Conservation (phyloP, 2,329 filamentous ascomycete genomes). For the Davidsoniella eucalypti region DNA sequence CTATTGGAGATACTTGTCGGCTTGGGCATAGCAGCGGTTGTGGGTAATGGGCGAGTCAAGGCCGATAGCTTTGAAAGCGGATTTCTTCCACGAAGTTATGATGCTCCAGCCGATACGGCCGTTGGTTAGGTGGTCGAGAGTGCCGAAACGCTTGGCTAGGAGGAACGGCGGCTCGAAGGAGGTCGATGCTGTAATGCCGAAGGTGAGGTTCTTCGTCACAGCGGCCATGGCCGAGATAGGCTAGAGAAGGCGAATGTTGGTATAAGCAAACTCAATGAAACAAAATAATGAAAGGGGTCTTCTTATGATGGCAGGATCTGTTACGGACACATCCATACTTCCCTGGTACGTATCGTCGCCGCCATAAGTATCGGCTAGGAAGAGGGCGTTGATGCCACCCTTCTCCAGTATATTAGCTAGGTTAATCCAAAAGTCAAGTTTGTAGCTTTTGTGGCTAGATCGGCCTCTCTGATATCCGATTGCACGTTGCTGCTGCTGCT, state of each 20-base stretch:
- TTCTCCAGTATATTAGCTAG: constrained; percentile 44
- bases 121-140: constrained; percentile 43
- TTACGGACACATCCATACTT: constrained; percentile 44
- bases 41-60: constrained; percentile 39
- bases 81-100: constrained; percentile 41
- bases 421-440: constrained; percentile 45
- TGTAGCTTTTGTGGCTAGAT: too few relatives aligned
- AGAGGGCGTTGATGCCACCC: constrained; percentile 47
- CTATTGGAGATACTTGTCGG: constrained; percentile 44
- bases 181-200: constrained; percentile 46
- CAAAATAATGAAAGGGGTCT: not conserved
- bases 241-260: constrained; percentile 18
- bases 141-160: constrained; percentile 44
- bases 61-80: constrained; percentile 45
- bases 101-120: constrained; percentile 52
- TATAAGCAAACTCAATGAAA: not conserved
- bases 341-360: constrained; percentile 46
- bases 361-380: constrained; percentile 50
- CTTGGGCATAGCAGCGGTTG: constrained; percentile 43
- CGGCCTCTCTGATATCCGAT: too few relatives aligned
- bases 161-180: constrained; percentile 46
- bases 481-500: too few relatives aligned
- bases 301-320: constrained; percentile 44
- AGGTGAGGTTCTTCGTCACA: constrained; percentile 45
- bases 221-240: constrained; percentile 50